Percentiles rank a stretch among this genome's conserved stretches.
Evolutionary conservation across 306 rosid species (phyloP).

Genomic region (Vigna angularis): DNA sequence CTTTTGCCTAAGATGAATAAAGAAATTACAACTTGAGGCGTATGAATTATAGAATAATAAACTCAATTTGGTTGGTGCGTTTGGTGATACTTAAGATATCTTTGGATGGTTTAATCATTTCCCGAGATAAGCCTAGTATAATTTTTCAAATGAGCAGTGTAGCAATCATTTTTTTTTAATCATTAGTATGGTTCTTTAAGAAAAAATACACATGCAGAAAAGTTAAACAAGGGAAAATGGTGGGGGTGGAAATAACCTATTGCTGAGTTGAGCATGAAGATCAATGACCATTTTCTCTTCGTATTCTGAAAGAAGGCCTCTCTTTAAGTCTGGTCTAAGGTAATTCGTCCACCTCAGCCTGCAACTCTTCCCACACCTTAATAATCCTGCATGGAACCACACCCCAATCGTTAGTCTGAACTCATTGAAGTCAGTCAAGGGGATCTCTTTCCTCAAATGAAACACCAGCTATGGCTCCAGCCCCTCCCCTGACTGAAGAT

Average conservation of each 20-base stretch:
- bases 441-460: background rate
- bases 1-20: background rate
- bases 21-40: conserved; percentile 40
- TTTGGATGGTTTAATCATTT: conserved; percentile 36
- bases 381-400: conserved; percentile 63
- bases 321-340: conserved; percentile 88
- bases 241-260: conserved; percentile 59
- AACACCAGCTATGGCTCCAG: conserved; percentile 57
- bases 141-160: conserved; percentile 7
- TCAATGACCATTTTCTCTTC: conserved; percentile 94
- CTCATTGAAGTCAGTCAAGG: background rate
- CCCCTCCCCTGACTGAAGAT: conserved; percentile 50
- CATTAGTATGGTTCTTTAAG: background rate
- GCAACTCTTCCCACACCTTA: conserved; percentile 97
- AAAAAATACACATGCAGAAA: conserved; percentile 37
- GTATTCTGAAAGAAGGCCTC: conserved; percentile 83
- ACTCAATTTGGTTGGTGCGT: conserved; percentile 35
- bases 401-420: background rate
- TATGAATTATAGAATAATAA: conserved; percentile 10
- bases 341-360: conserved; percentile 96
- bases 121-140: background rate
- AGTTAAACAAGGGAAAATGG: background rate
- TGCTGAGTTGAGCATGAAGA: conserved; percentile 95
- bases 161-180: conserved; percentile 19
- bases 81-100: conserved; percentile 31